A percentile compares a stretch with the other conserved stretches of the same genome.
Evolutionary conservation across 148 eudicot genomes (phyloP).

Genomic region (Cornus florida): DNA sequence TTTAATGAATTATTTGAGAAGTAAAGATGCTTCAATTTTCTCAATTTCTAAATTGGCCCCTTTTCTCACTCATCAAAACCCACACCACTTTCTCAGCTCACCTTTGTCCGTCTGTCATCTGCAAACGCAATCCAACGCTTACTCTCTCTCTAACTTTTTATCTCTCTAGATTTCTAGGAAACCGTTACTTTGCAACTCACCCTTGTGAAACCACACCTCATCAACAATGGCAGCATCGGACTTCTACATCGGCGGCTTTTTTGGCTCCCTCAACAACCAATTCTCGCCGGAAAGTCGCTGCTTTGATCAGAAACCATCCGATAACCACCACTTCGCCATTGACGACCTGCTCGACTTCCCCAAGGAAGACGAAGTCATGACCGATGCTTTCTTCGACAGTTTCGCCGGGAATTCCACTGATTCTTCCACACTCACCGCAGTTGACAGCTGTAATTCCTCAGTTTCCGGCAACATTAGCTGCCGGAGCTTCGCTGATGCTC

Average conservation of each 20-base stretch:
- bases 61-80: conserved; percentile 44
- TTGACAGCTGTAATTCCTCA: conserved; percentile 80
- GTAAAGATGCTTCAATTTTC: conserved; percentile 14
- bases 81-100: conserved; percentile 18
- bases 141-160: conserved; percentile 12
- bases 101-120: conserved; percentile 22
- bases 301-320: conserved; percentile 13
- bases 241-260: conserved; percentile 31
- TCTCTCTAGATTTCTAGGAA: conserved; percentile 4
- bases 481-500: conserved; percentile 56
- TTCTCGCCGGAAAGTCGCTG: neutral
- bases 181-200: conserved; percentile 17
- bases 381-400: conserved; percentile 59
- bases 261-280: conserved; percentile 1
- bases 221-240: conserved; percentile 51
- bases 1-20: neutral
- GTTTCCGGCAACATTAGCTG: conserved; percentile 47
- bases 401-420: conserved; percentile 52
- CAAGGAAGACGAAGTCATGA: conserved; percentile 61
- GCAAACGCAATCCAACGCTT: conserved; percentile 28
- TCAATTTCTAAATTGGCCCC: conserved; percentile 29
- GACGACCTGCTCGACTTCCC: conserved; percentile 79
- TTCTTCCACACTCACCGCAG: conserved; percentile 53
- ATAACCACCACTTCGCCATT: conserved; percentile 26
- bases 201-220: neutral